Base-by-base conservation (phyloP, 164 flowering plant genomes). In the Umbilicus rupestris region DNA sequence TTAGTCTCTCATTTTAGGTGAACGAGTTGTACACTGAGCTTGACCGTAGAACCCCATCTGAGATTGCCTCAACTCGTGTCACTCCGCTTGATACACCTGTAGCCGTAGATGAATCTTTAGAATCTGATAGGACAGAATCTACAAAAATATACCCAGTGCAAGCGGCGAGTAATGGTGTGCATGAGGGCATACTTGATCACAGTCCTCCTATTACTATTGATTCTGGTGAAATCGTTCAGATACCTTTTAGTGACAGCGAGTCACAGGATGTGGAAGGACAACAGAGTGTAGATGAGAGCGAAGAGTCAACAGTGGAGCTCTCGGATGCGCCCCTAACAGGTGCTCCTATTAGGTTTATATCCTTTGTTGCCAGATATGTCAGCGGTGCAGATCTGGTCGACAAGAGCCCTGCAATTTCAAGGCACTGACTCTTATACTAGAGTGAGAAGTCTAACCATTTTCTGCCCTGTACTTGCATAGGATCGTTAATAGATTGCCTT, bases 301-400 rank as follows among this genome's bases (percentile, higher is more conserved):
- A 75, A 44, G 60, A 72, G 10, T 64, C 7, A 17, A 75, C 68
- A 39, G 83, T 87, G 41, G 84, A 91, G 5, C 73, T 91, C 26
- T 19, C 86, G 5, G 96, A 87, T 76, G 95, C 99, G 66, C 97
- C 96, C 16, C 73, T 91, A 33, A 85, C 87, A 30, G 99, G 99
- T 68, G 96, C 99, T 66, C 99, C 99, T 16, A 89, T 87, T 70
- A 80, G 99, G 69, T 73, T 94, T 5, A 77, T 91, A 33, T 89
- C 97, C 1, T 91, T 87, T 74, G 66, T 94, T 39, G 92, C 99
- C 33, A 82, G 74, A 57, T 94, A 91, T 69, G 97, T 94, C 19
- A 91, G 90, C 49, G 99, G 99, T 57, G 97, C 96, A 31, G 99
- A 94, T 80, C 78, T 95, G 83, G 94, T 87, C 28, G 63, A 76